These are phyloP conservation scores for Acorus gramineus DNA, from an alignment of 106 monocot species.

Conservation along the genomic window DNA sequence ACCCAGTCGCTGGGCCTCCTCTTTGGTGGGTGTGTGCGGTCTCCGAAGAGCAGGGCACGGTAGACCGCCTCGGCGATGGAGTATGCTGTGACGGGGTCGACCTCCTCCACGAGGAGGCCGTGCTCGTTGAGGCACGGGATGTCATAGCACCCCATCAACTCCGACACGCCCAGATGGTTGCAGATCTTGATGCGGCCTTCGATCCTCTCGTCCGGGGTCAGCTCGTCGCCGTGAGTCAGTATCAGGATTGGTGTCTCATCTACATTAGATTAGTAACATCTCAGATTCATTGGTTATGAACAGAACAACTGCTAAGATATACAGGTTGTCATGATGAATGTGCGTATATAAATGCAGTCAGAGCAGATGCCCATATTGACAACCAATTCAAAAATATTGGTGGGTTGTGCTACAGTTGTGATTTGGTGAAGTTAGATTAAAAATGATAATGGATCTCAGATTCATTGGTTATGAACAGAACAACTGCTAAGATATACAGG, in stretches of 20 bases:
- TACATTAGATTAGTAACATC: neutral
- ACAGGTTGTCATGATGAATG: too few species aligned
- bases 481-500: too few species aligned
- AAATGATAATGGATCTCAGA: too few species aligned
- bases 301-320: too few species aligned
- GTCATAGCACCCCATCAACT: slow-evolving; percentile 27
- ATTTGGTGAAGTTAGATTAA: too few species aligned
- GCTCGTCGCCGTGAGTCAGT: slow-evolving; percentile 46
- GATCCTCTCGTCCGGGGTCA: slow-evolving; percentile 28
- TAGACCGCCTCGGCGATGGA: slow-evolving; percentile 23
- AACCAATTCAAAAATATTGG: too few species aligned
- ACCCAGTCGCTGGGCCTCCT: slow-evolving; percentile 17
- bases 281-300: too few species aligned
- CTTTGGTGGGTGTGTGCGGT: slow-evolving; percentile 39
- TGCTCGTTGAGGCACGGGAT: slow-evolving; percentile 20
- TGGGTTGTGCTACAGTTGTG: too few species aligned
- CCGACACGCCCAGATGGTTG: slow-evolving; percentile 18
- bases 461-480: too few species aligned
- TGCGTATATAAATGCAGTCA: too few species aligned
- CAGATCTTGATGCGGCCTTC: slow-evolving; percentile 18
- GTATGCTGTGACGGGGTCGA: slow-evolving; percentile 36
- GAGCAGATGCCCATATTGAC: too few species aligned
- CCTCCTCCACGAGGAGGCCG: slow-evolving; percentile 19
- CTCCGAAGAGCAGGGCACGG: slow-evolving; percentile 31
- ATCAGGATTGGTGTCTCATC: slow-evolving; percentile 37